phyloP scores from a whole-genome alignment of 768 basidiomycete genomes.

The Mycena filopes region DNA sequence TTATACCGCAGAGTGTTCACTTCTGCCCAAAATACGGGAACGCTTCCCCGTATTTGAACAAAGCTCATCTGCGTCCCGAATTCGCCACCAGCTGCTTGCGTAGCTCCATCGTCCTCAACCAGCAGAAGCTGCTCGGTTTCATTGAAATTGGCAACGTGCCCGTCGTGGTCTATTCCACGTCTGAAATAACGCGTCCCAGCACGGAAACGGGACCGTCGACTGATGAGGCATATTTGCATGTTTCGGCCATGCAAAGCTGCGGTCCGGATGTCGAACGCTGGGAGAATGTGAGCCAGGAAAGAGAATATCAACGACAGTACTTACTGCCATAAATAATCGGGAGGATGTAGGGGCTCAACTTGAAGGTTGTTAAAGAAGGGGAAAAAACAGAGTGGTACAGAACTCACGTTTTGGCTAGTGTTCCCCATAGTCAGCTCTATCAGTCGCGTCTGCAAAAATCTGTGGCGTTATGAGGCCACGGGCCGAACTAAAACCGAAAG shows the following conservation, averaged over 20 bases:
- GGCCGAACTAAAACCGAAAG: slow-evolving; percentile 52
- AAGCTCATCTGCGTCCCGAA: slow-evolving; percentile 79
- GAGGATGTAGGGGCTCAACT: slow-evolving; percentile 91
- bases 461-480: slow-evolving; percentile 70
- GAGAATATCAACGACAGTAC: slow-evolving; percentile 45
- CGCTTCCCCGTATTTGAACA: slow-evolving; percentile 93
- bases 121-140: slow-evolving; percentile 96
- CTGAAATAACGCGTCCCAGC: slow-evolving; percentile 98
- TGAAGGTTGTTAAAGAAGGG: slow-evolving; percentile 32
- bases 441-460: slow-evolving; percentile 51
- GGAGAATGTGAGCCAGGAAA: slow-evolving; percentile 16
- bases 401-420: slow-evolving; percentile 73
- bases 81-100: slow-evolving; percentile 54
- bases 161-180: slow-evolving; percentile 89
- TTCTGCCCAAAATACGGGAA: slow-evolving; percentile 97
- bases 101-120: slow-evolving; percentile 64
- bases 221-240: slow-evolving; percentile 88
- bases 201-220: slow-evolving; percentile 92
- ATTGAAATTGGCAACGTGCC: slow-evolving; percentile 96
- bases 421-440: slow-evolving; percentile 55
- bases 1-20: slow-evolving; percentile 95
- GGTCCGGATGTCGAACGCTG: slow-evolving; percentile 89
- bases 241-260: slow-evolving; percentile 80
- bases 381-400: not conserved
- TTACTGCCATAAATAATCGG: slow-evolving; percentile 95